phyloP scores from a whole-genome alignment of 2,329 filamentous ascomycete species.

The Penicillium sp. region DNA sequence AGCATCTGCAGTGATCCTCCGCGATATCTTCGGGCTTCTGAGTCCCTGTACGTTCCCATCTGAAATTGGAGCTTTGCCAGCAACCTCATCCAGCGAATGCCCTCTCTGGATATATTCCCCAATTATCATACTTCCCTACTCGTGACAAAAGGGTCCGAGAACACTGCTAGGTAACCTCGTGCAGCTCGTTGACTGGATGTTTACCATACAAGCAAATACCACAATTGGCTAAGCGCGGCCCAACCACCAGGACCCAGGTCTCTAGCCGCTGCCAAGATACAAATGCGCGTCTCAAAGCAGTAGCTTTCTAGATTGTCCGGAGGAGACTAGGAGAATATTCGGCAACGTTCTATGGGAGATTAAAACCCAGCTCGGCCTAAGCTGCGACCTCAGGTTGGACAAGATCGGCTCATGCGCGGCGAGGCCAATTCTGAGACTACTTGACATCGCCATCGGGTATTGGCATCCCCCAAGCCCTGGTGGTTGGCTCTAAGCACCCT shows the following conservation, averaged over 20 bases:
- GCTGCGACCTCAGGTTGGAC: slow-evolving; percentile 8
- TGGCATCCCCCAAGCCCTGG: slow-evolving; percentile 11
- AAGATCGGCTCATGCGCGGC: slow-evolving; percentile 11
- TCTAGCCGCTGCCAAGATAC: slow-evolving; percentile 12
- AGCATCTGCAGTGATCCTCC: slow-evolving; percentile 7
- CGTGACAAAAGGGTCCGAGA: not conserved
- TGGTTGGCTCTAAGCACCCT: slow-evolving; percentile 16
- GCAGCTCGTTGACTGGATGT: slow-evolving; percentile 10
- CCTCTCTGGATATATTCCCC: slow-evolving; percentile 16
- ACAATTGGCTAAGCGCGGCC: slow-evolving; percentile 18
- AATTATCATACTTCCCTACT: not conserved
- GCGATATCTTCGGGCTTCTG: not conserved
- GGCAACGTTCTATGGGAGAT: slow-evolving; percentile 9
- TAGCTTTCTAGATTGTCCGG: slow-evolving; percentile 8
- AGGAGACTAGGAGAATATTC: slow-evolving; percentile 16
- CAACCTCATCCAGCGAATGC: slow-evolving; percentile 15
- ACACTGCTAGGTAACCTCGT: slow-evolving; percentile 14
- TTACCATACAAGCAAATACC: slow-evolving; percentile 5
- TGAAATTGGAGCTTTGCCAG: not conserved
- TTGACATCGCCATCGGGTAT: slow-evolving; percentile 17
- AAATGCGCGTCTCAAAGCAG: slow-evolving; percentile 5
- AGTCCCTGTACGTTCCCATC: not conserved
- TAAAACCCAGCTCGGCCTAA: not conserved
- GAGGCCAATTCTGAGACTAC: slow-evolving; percentile 13
- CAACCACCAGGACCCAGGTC: slow-evolving; percentile 13